Percentiles rank a stretch among this genome's conserved stretches.
phyloP scores from a whole-genome alignment of 1,139 yeast species.

The Kodamaea sp. region DNA sequence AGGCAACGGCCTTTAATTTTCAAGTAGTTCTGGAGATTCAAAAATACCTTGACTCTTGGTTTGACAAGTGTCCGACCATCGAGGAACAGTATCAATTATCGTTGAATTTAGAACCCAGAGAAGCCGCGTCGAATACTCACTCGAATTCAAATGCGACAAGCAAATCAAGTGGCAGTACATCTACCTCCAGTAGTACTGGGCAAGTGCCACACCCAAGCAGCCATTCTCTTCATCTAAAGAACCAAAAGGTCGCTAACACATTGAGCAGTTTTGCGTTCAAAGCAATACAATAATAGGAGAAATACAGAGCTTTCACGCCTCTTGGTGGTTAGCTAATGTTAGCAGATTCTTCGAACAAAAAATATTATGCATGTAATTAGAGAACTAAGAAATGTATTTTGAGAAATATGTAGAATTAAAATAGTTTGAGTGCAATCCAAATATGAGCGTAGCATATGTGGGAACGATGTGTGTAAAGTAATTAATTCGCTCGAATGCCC shows the following conservation, averaged over 20 bases:
- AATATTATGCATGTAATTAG: no score
- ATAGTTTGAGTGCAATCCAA: no score
- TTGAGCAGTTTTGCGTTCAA: slow-evolving; percentile 16
- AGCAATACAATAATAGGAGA: no score
- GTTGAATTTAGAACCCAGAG: slow-evolving; percentile 72
- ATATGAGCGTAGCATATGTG: no score
- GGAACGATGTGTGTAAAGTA: no score
- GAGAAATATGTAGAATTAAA: no score
- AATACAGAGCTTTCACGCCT: no score
- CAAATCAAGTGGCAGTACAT: not conserved
- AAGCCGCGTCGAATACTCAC: slow-evolving; percentile 14
- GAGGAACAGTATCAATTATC: slow-evolving; percentile 83
- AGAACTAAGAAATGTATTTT: no score
- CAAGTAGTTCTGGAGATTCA: slow-evolving; percentile 70
- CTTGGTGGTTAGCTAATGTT: no score
- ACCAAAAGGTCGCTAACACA: slow-evolving; percentile 12
- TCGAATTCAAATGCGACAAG: slow-evolving; percentile 3
- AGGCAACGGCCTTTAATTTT: slow-evolving; percentile 65
- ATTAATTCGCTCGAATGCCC: no score
- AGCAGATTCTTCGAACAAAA: no score
- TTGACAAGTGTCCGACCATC: slow-evolving; percentile 67
- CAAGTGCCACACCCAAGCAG: slow-evolving; percentile 8
- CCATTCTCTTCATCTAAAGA: slow-evolving; percentile 10
- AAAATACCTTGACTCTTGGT: slow-evolving; percentile 57
- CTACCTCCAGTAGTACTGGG: not conserved